Evolutionary conservation across 1,284 basidiomycete genomes (phyloP).

Genomic region (Rugosomyces carneus): DNA sequence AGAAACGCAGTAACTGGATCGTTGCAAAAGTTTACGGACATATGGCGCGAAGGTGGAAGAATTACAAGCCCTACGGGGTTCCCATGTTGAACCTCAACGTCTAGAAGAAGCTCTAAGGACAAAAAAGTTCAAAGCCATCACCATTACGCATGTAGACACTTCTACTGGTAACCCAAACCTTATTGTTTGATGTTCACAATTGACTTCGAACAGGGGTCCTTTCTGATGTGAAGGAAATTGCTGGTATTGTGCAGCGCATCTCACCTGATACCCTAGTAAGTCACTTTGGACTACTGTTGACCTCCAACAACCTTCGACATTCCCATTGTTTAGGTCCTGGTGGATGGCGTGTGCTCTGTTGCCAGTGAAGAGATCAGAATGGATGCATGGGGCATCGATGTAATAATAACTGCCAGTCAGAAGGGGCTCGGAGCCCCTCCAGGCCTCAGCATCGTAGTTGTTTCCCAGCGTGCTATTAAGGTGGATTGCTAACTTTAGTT

Average conservation of each 20-base stretch:
- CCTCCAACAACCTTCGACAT: background rate
- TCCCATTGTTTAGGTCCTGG: slow-evolving; percentile 46
- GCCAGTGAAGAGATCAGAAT: slow-evolving; percentile 94
- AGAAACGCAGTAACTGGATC: background rate
- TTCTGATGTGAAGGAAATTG: slow-evolving; percentile 78
- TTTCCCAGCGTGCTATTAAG: slow-evolving; percentile 76
- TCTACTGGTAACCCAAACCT: slow-evolving; percentile 57
- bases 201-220: slow-evolving; percentile 58
- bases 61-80: slow-evolving; percentile 79
- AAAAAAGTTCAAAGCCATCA: slow-evolving; percentile 87
- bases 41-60: slow-evolving; percentile 91
- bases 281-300: too few species aligned
- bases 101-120: slow-evolving; percentile 68
- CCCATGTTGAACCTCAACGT: slow-evolving; percentile 56
- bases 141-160: slow-evolving; percentile 94
- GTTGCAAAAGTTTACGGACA: slow-evolving; percentile 56
- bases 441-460: slow-evolving; percentile 84
- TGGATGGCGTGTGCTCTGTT: slow-evolving; percentile 95
- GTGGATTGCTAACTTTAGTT: slow-evolving; percentile 22
- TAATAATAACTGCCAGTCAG: slow-evolving; percentile 87
- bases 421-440: slow-evolving; percentile 95
- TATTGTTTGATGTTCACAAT: background rate
- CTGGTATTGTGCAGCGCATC: slow-evolving; percentile 69
- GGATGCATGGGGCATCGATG: slow-evolving; percentile 92
- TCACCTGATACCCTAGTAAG: slow-evolving; percentile 83